Evolutionary conservation across 1,284 basidiomycete species (phyloP).

Genomic region (Naganishia albida): DNA sequence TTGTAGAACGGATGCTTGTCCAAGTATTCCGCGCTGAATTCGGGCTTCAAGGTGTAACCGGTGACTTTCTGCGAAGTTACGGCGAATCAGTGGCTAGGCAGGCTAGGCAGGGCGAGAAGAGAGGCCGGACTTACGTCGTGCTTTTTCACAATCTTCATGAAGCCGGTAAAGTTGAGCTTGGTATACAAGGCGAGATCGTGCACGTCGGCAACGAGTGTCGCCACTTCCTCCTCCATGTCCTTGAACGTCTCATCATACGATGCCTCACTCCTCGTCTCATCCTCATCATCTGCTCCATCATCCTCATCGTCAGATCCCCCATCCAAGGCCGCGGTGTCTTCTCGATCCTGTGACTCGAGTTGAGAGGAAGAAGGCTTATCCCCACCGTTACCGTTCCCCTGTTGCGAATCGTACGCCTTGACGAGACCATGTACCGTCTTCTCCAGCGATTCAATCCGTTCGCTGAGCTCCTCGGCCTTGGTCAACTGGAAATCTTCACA

Average conservation of each 20-base stretch:
- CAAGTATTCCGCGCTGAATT: slow-evolving; percentile 82
- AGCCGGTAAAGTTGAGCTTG: slow-evolving; percentile 96
- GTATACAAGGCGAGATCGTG: slow-evolving; percentile 95
- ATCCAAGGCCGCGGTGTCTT: slow-evolving; percentile 63
- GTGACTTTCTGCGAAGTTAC: slow-evolving; percentile 58
- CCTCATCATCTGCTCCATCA: slow-evolving; percentile 61
- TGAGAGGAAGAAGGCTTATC: slow-evolving; percentile 53
- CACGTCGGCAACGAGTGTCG: slow-evolving; percentile 93
- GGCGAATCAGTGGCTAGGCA: neutral
- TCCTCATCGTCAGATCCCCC: slow-evolving; percentile 64
- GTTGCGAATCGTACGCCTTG: slow-evolving; percentile 58
- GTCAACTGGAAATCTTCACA: slow-evolving; percentile 91
- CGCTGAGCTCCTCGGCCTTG: slow-evolving; percentile 83
- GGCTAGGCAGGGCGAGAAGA: too few relatives aligned
- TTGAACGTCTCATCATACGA: slow-evolving; percentile 86
- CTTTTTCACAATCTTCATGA: slow-evolving; percentile 99
- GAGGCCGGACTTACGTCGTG: slow-evolving; percentile 59
- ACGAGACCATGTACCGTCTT: slow-evolving; percentile 76
- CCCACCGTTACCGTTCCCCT: slow-evolving; percentile 48
- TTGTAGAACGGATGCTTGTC: slow-evolving; percentile 96
- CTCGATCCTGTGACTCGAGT: slow-evolving; percentile 57
- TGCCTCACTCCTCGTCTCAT: slow-evolving; percentile 63
- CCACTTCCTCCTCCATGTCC: slow-evolving; percentile 90
- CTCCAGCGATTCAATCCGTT: slow-evolving; percentile 77
- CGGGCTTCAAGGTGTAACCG: slow-evolving; percentile 60